Conservation (phyloP, 371 early-diverging fungal species). For the Actinomucor elegans region DNA sequence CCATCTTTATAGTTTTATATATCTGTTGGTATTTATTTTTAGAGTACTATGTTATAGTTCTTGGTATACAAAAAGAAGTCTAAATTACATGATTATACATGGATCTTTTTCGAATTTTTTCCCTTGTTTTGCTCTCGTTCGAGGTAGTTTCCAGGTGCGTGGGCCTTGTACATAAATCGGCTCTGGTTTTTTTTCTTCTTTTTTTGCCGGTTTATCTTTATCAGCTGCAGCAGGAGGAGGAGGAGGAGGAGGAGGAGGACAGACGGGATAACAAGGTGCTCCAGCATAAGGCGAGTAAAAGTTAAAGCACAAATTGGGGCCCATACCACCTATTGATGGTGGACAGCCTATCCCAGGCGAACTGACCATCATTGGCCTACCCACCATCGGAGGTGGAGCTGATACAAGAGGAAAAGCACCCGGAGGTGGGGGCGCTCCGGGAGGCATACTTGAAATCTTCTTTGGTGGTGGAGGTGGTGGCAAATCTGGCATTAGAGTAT, state of each 20-base stretch:
- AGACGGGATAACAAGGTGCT: too few relatives aligned
- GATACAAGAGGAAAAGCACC: neutral
- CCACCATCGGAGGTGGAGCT: neutral
- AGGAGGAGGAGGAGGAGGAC: neutral
- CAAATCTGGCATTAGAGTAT: neutral
- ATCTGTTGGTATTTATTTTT: too few relatives aligned
- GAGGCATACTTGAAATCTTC: neutral
- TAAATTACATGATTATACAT: constrained; percentile 13
- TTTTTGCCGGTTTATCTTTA: neutral
- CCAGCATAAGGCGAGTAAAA: constrained; percentile 10
- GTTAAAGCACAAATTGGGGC: constrained; percentile 23
- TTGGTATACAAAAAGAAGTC: neutral
- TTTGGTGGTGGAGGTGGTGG: constrained; percentile 6
- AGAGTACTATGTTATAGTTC: too few relatives aligned
- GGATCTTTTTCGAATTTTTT: constrained; percentile 3
- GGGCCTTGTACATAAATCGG: constrained; percentile 15
- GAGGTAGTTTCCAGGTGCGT: constrained; percentile 20
- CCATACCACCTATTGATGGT: constrained; percentile 13
- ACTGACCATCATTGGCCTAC: neutral
- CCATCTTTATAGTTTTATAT: too few relatives aligned
- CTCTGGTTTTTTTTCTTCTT: neutral
- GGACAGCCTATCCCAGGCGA: neutral
- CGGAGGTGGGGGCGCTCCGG: neutral
- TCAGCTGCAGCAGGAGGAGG: neutral
- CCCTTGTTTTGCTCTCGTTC: constrained; percentile 6